Base-by-base conservation (phyloP, 257 asterid species). In the Linderniella brevidens region DNA sequence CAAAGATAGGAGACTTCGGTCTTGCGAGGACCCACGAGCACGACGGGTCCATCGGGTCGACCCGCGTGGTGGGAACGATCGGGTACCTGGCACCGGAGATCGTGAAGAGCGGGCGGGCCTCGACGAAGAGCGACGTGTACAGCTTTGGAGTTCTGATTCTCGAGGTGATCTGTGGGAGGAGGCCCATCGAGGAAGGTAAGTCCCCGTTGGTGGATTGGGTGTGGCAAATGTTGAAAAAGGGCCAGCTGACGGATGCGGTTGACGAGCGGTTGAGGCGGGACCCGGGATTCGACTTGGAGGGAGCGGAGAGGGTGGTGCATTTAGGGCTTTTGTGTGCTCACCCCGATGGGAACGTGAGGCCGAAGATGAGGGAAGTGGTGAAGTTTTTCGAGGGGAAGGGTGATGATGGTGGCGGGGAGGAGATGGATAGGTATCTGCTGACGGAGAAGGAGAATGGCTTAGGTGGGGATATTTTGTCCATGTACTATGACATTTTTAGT, bases 31-130 rank as follows among this genome's bases (percentile, higher is more conserved):
- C 71, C 19, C 68, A 74, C 8, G 83, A 80, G 35, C 90, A 77
- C 1, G 77, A 78, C 0, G 73, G 68, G 35, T 45, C 25, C 39
- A 60, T 83, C 4, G 74, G 75, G 62, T 77, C 93, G 0, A 84
- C 95, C 0, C 68, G 66, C 11, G 79, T 84, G 0, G 95, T 84
- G 0, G 95, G 95, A n/a, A 84, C 95, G 0, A 63, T 84, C 41
- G 95, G 93, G n/a, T 84, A 80, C 62, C 57, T 84, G 8, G 95
- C 95, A 0, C 95, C 95, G 0, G 95, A 83, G 48, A 39, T 79
- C 32, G 40, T 83, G 1, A 52, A 72, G 17, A 73, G 72, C 1
- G 95, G 95, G 41, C 69, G 67, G 67, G 77, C 86, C 39, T 80
- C 93, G 5, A 63, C 69, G 4, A 53, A 76, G 49, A 68, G 77